A percentile compares a stretch with the other conserved stretches of the same genome.
phyloP scores from a whole-genome alignment of 179 eudicot species.

The Spergularia azorica region DNA sequence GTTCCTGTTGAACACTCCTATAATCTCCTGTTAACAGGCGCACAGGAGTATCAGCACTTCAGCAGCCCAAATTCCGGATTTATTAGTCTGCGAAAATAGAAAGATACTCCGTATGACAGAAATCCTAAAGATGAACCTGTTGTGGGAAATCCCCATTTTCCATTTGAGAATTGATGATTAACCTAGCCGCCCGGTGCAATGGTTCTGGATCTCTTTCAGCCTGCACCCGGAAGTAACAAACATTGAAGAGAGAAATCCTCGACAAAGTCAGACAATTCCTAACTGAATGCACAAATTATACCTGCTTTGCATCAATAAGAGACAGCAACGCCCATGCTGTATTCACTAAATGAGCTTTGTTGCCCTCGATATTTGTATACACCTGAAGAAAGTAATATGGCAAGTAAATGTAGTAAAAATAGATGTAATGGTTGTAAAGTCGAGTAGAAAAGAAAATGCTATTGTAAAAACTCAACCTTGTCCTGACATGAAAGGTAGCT shows the following conservation, averaged over 20 bases:
- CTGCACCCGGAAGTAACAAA: slow-evolving; percentile 32
- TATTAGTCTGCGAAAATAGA: neutral
- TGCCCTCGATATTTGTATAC: slow-evolving; percentile 72
- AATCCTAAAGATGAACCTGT: slow-evolving; percentile 50
- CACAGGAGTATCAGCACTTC: neutral
- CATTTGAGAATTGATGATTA: slow-evolving; percentile 74
- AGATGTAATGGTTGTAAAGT: neutral
- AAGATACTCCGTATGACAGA: neutral
- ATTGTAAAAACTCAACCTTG: slow-evolving; percentile 48
- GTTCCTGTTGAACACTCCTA: slow-evolving; percentile 90
- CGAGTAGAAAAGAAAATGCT: neutral
- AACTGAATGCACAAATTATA: slow-evolving; percentile 16
- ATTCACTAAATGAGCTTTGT: slow-evolving; percentile 74
- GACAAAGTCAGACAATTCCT: neutral
- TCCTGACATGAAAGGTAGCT: slow-evolving; percentile 93
- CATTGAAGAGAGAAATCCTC: neutral
- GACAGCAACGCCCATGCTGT: slow-evolving; percentile 91
- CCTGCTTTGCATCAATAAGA: slow-evolving; percentile 91
- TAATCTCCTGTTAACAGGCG: slow-evolving; percentile 60
- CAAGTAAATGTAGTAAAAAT: neutral
- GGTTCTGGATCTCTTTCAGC: slow-evolving; percentile 70
- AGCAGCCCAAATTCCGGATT: slow-evolving; percentile 12
- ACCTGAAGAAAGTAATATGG: slow-evolving; percentile 47
- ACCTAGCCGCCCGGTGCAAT: slow-evolving; percentile 76
- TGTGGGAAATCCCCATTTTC: slow-evolving; percentile 93